Conservation (phyloP, 371 early-diverging fungal genomes). For the Hamiltosporidium magnivora region DNA sequence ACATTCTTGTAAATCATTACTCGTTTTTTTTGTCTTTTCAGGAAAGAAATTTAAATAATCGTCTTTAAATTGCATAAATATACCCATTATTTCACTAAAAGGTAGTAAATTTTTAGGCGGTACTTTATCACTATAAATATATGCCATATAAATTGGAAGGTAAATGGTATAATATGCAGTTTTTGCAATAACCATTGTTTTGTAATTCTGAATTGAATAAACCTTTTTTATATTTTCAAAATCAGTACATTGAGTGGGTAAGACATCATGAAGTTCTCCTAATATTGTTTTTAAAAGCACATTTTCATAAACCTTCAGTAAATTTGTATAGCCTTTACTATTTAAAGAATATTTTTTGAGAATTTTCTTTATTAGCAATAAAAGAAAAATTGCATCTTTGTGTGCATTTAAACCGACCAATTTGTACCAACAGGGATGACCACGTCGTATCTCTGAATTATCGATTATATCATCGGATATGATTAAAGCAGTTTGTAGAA, state of each 20-base stretch:
- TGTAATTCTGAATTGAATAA: not conserved
- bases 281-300: not conserved
- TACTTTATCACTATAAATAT: not conserved
- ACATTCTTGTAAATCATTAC: constrained; percentile 22
- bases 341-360: not conserved
- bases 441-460: constrained; percentile 18
- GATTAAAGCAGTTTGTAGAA: constrained; percentile 15
- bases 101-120: not conserved
- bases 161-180: not conserved
- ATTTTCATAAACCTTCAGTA: not conserved
- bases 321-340: not conserved
- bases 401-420: constrained; percentile 2
- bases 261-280: not conserved
- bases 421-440: constrained; percentile 13
- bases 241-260: not conserved
- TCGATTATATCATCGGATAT: constrained; percentile 30
- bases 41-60: constrained; percentile 35
- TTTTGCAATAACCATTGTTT: not conserved
- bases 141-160: not conserved
- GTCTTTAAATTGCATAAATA: constrained; percentile 21
- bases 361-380: not conserved
- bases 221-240: not conserved
- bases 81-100: constrained; percentile 9
- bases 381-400: constrained; percentile 13
- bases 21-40: constrained; percentile 8